Percentiles rank a stretch among this genome's conserved stretches.
phyloP scores from a whole-genome alignment of 1,139 yeast species.

The Eremothecium sinecaudum region DNA sequence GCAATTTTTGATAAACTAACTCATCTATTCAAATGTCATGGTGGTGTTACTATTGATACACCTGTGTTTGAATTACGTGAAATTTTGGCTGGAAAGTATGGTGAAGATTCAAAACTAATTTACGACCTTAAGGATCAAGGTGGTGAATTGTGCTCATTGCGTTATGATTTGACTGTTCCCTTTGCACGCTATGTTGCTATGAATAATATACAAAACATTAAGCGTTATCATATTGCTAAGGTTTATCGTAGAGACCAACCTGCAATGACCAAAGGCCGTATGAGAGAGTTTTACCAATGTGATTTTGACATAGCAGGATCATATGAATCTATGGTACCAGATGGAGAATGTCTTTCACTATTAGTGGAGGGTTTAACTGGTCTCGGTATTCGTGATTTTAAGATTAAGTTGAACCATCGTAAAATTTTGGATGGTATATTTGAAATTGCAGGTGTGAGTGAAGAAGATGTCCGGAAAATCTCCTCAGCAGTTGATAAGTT shows the following conservation, averaged over 20 bases:
- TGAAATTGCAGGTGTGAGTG: conserved; percentile 88
- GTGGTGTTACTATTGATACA: conserved; percentile 95
- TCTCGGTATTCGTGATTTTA: conserved; percentile 80
- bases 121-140: conserved; percentile 97
- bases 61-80: conserved; percentile 95
- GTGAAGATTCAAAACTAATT: conserved; percentile 93
- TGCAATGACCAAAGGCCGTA: conserved; percentile 98
- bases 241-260: conserved; percentile 98
- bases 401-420: conserved; percentile 87
- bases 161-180: conserved; percentile 95
- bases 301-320: conserved; percentile 93
- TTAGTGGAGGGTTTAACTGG: conserved; percentile 75
- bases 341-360: conserved; percentile 75
- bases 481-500: conserved; percentile 94
- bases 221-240: conserved; percentile 93
- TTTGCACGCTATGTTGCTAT: conserved; percentile 94
- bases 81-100: conserved; percentile 91
- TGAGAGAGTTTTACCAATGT: conserved; percentile 98
- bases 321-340: conserved; percentile 92
- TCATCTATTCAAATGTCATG: conserved; percentile 78
- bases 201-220: conserved; percentile 81
- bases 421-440: conserved; percentile 92
- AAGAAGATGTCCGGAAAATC: conserved; percentile 85
- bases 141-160: conserved; percentile 87
- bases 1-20: conserved; percentile 71